A percentile compares a stretch with the other conserved stretches of the same genome.
phyloP scores from a whole-genome alignment of 2,329 filamentous ascomycete species.

The Xylaria sp. region DNA sequence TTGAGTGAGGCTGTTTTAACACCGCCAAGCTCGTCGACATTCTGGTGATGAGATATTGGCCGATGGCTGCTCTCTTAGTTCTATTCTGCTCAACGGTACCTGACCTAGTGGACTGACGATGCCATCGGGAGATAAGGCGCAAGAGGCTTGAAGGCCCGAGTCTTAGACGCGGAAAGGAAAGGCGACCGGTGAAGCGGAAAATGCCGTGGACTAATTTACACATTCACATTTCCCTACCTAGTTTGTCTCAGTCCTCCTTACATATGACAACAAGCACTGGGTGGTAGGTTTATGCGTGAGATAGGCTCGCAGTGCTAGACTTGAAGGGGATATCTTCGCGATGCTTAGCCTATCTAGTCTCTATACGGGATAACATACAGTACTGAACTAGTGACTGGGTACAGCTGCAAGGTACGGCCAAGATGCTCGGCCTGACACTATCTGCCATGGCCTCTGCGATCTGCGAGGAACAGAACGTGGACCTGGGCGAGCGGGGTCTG shows the following conservation, averaged over 20 bases:
- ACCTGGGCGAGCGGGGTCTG: conserved; percentile 2
- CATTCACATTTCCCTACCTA: no score
- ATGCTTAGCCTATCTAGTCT: no score
- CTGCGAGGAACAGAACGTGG: conserved; percentile 27
- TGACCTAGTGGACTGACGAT: no score
- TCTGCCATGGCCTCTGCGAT: conserved; percentile 5
- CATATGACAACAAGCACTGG: not conserved
- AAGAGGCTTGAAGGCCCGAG: no score
- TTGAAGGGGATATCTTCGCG: no score
- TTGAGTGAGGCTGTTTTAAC: not conserved
- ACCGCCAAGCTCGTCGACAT: not conserved
- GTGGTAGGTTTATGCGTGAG: not conserved
- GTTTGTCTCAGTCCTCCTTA: not conserved
- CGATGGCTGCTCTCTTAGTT: no score
- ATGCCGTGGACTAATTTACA: not conserved
- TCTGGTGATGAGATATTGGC: no score
- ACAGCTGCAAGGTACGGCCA: not conserved
- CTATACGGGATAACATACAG: no score
- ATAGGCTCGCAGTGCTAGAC: not conserved
- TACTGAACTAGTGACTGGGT: no score
- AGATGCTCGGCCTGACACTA: conserved; percentile 2
- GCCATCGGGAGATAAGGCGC: no score
- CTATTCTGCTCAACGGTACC: no score
- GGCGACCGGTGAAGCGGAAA: not conserved
- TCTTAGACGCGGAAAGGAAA: not conserved